Conservation (phyloP, 2,329 filamentous ascomycete genomes). For the Trichoderma sp. region DNA sequence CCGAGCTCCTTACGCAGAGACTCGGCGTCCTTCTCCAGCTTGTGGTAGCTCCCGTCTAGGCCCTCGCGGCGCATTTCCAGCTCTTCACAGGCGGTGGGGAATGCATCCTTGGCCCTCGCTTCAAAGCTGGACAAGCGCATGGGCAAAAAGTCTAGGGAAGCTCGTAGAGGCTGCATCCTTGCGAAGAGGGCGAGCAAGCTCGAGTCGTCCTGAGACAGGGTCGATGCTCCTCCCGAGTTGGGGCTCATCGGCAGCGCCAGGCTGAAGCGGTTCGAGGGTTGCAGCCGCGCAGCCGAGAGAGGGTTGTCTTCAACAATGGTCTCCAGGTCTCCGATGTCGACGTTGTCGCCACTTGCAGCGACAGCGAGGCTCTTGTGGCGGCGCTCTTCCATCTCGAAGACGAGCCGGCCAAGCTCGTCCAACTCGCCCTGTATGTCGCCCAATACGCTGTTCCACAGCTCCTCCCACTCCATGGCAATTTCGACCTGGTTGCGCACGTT, state of each 20-base stretch:
- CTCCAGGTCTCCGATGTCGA: conserved; percentile 85
- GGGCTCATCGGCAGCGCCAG: conserved; percentile 67
- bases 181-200: conserved; percentile 88
- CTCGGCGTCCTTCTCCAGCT: conserved; percentile 87
- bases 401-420: conserved; percentile 74
- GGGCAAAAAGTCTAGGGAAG: conserved; percentile 91
- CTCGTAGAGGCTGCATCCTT: conserved; percentile 89
- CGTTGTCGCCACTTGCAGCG: conserved; percentile 61
- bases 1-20: conserved; percentile 85
- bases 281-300: conserved; percentile 53
- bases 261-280: conserved; percentile 67
- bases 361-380: conserved; percentile 77
- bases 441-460: conserved; percentile 90
- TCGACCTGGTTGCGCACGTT: conserved; percentile 88
- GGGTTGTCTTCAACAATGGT: conserved; percentile 91
- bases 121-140: conserved; percentile 92
- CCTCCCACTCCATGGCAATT: conserved; percentile 98
- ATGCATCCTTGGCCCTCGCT: conserved; percentile 71
- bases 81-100: conserved; percentile 90
- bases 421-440: conserved; percentile 90
- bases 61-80: conserved; percentile 72
- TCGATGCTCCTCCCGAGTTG: conserved; percentile 58
- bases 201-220: conserved; percentile 75
- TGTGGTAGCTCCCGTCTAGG: conserved; percentile 84
- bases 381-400: conserved; percentile 98